Evolutionary conservation across 2,329 filamentous ascomycete genomes (phyloP), one percentile per base, ranked within the genome.

Genomic region (Calycina marina): DNA sequence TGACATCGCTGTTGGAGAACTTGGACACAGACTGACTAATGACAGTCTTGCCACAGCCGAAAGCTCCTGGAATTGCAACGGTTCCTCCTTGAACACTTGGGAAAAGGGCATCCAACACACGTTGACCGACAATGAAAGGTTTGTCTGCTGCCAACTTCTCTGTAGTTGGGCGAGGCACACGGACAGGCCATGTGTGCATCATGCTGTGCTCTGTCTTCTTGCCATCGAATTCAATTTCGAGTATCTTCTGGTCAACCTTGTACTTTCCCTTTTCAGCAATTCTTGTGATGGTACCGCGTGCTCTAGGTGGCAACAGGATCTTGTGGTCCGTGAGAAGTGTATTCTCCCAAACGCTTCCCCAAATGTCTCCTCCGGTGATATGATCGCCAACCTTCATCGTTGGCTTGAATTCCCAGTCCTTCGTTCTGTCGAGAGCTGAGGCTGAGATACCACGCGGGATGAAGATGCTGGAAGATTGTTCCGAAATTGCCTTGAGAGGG

Each of bases 101-200:
- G 67, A 94, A 98, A 28, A 98, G 73, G 42, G 90, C 82, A 56
- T 98, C 90, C 46, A 98, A 68, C 43, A 98, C 90, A 63, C 90
- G 76, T 63, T 98, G 90, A 14, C 90, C 90, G 56, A 98, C 90
- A 51, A 98, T 76, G 55, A 98, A 93, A 30, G 90, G 90, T 53
- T 79, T 72, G 56, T 86, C 72, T 49, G 88, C 85, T 32, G 83
- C 77, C 45, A 92, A 71, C 65, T 90, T 93, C 67, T 98, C 90
- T 44, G 77, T 88, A 28, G 81, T 77, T 17, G 90, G 90, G 51
- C 90, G 77, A 36, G 90, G 86, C 31, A 92, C 90, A 68, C 90
- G 86, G 51, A 96, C 90, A 37, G 90, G 90, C 90, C 90, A 98
- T 46, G 77, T 75, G 62, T 98, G 90, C 86, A 96, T 93, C 90